Evolutionary conservation across 2,329 filamentous ascomycete genomes (phyloP).

Genomic region (Diplodia seriata): DNA sequence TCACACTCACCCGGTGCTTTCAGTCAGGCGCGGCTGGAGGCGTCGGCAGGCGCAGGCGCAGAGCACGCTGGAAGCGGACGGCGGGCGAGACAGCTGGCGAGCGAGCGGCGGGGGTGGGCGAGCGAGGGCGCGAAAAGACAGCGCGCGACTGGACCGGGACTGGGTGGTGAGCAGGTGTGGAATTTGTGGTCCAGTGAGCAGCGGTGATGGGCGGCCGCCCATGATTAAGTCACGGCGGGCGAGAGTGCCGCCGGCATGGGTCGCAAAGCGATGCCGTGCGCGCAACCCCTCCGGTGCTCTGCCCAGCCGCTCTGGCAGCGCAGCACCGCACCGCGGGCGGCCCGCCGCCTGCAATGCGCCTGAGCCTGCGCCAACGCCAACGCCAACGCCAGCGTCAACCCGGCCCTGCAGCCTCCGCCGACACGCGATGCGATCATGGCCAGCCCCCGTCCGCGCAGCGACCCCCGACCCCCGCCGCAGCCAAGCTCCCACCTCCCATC

Average conservation of each 20-base stretch:
- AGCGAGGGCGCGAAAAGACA: too few relatives aligned
- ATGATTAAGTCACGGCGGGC: conserved; percentile 27
- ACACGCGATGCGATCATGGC: conserved; percentile 21
- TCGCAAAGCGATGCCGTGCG: not conserved
- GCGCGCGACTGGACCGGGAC: not conserved
- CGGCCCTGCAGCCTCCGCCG: conserved; percentile 21
- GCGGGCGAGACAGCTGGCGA: conserved; percentile 28
- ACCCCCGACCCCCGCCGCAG: not conserved
- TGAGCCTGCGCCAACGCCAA: conserved; percentile 5
- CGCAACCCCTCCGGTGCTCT: not conserved
- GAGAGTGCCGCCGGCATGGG: not conserved
- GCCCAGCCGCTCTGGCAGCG: not conserved
- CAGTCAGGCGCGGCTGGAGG: conserved; percentile 30
- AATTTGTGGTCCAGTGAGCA: conserved; percentile 19
- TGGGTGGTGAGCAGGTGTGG: conserved; percentile 17
- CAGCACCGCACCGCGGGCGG: not conserved
- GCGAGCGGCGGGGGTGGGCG: conserved; percentile 1
- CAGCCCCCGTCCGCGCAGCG: conserved; percentile 7
- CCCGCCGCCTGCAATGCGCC: conserved; percentile 9
- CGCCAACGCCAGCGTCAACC: conserved; percentile 12
- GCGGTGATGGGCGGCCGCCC: conserved; percentile 10
- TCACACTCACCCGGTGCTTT: conserved; percentile 26
- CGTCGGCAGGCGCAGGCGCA: conserved; percentile 11
- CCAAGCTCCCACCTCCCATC: not conserved
- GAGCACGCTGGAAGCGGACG: conserved; percentile 21